A percentile compares a stretch with the other conserved stretches of the same genome.
Evolutionary conservation across 2,329 filamentous ascomycete genomes (phyloP).

Genomic region (Aschersonia sp.): DNA sequence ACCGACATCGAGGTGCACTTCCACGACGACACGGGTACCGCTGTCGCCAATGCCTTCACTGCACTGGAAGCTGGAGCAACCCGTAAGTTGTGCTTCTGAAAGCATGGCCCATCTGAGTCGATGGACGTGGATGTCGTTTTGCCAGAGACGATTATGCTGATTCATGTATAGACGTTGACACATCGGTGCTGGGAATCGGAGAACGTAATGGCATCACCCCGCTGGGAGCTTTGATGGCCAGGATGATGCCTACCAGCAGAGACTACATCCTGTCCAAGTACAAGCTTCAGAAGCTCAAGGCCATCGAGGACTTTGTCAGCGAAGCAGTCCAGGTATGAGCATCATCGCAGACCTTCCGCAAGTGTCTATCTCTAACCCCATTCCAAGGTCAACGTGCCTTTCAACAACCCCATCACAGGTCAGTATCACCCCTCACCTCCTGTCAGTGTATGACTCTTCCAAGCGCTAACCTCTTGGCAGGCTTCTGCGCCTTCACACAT

Average conservation of each 20-base stretch:
- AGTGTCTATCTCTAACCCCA: too few species aligned
- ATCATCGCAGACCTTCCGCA: too few species aligned
- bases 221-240: slow-evolving; percentile 7
- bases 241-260: slow-evolving; percentile 20
- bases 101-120: too few species aligned
- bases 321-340: slow-evolving; percentile 4
- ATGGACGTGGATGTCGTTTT: too few species aligned
- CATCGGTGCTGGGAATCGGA: slow-evolving; percentile 5
- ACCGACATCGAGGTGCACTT: slow-evolving; percentile 80
- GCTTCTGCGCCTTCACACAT: neutral
- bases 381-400: slow-evolving; percentile 9
- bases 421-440: neutral
- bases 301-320: slow-evolving; percentile 67
- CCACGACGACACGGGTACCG: slow-evolving; percentile 86
- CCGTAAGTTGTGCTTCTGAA: slow-evolving; percentile 14
- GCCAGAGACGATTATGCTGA: neutral
- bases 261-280: slow-evolving; percentile 30
- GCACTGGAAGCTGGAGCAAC: slow-evolving; percentile 78
- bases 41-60: slow-evolving; percentile 76
- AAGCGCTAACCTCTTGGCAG: neutral
- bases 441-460: too few species aligned
- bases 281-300: slow-evolving; percentile 80
- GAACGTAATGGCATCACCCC: slow-evolving; percentile 6
- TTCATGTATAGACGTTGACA: slow-evolving; percentile 3
- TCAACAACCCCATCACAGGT: slow-evolving; percentile 18